Conservation (phyloP, 306 rosid genomes). For the Prunus fruticosa region DNA sequence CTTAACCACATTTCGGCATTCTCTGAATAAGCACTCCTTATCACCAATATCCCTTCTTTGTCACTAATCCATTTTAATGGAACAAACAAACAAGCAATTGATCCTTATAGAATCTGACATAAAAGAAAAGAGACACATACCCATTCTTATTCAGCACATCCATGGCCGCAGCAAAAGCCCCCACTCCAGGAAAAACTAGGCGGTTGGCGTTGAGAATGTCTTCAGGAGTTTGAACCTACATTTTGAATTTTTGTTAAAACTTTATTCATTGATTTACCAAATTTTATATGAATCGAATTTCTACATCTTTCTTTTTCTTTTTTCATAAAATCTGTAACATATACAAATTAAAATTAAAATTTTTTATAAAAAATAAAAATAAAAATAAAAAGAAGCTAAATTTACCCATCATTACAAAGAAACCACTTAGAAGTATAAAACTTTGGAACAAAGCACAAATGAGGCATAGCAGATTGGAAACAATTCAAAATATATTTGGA, state of each 20-base stretch:
- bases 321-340: background rate
- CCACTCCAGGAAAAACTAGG: conserved; percentile 88
- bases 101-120: background rate
- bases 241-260: conserved; percentile 3
- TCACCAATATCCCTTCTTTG: background rate
- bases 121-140: conserved; percentile 26
- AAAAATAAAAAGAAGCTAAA: no score
- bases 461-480: background rate
- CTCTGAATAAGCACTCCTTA: background rate
- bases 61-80: conserved; percentile 13
- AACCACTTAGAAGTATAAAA: background rate
- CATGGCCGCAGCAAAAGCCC: conserved; percentile 94
- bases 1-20: background rate
- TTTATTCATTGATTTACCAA: background rate
- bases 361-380: no score
- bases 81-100: conserved; percentile 11
- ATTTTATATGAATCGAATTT: background rate
- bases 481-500: background rate
- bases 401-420: background rate
- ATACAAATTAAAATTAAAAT: background rate
- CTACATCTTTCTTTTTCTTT: background rate
- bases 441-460: background rate
- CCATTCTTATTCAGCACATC: conserved; percentile 78
- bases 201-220: conserved; percentile 79
- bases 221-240: conserved; percentile 77